Base-by-base conservation (phyloP, 257 asterid species). In the Solanum pennellii region DNA sequence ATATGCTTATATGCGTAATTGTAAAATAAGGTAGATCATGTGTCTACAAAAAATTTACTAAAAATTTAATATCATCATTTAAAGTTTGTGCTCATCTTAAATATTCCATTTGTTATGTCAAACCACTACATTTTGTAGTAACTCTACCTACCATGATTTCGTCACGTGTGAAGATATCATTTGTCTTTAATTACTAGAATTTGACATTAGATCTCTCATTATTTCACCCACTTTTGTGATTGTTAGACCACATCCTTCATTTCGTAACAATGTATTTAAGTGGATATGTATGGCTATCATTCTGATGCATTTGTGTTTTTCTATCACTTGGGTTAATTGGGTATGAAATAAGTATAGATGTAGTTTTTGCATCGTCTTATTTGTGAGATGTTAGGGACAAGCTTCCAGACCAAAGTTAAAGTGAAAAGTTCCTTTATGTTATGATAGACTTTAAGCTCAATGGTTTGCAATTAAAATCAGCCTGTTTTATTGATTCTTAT, bases 321-420 rank as follows among this genome's bases (percentile, higher is more conserved):
- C 7, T 12, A 47, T 6, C 18, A 12, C 9, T 66, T 6, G 20
- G 74, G 13, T 66, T 33, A 25, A 3, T 59, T 21, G 27, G 73
- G 9, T 2, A 27, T 66, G 37, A 2, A 12, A 10, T 3, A 2
- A 2, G 47, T 42, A 42, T 42, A 10, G 13, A 42, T 42, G 47
- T 42, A 42, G 21, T 27, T 86, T 98, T 94, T 89, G 99, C 99
- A 2, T 88, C 95, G 85, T 91, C 95, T 82, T 95, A 97, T 93
- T 90, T 97, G 80, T 94, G 95, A 92, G 98, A 94, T 89, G 98
- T 97, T 49, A 97, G 94, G 93, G 99, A 97, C 91, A 97, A 92
- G 96, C 94, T 97, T 86, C 96, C 92, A 86, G 96, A 95, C 44
- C 44, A 41, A 41, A 41, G 44, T 41, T 7, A 41, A 41, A 41